Evolutionary conservation across 176 grass and related monocot species (phyloP), one percentile per base, ranked within the genome.

Genomic region (Oropetium thomaeum): DNA sequence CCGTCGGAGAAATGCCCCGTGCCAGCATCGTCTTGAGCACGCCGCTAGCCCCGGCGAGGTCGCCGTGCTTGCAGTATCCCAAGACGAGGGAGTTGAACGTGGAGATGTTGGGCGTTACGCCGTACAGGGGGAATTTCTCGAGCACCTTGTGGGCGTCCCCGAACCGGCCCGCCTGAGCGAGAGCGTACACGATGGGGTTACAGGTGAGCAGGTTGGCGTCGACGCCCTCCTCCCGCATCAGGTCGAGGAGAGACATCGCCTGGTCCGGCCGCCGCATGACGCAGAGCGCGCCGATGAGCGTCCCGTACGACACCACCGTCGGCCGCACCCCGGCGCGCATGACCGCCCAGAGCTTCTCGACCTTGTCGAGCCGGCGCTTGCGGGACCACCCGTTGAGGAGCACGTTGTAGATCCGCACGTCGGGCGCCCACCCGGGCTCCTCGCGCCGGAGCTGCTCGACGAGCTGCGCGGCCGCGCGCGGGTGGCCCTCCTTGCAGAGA

Each of bases 81-180:
- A 92, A 49, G 4, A 96, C 81, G 19, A 96, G 85, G 22, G 93
- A 96, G 63, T 88, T 96, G 43, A 90, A 96, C 33, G 93, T 92
- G 12, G 84, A 96, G 13, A 92, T 88, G n/a, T 87, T 90, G 0
- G 93, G 89, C 0, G 67, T 75, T 3, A 96, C 89, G 17, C 87
- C 84, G 4, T 92, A 96, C 0, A 96, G 84, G 52, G 89, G 87
- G 79, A 96, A 92, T 85, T 63, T 96, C 82, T 96, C 93, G 47
- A 96, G 75, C 89, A 96, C 79, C 37, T 79, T 75, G 80, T 87
- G 69, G 7, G 93, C 93, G 13, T 96, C 93, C 47, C 47, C 38
- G 31, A 92, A 96, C 10, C 81, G 87, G 35, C 87, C 89, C 17
- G 71, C 87, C 79, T 90, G 81, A 0, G 87, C 75, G 0, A 96